These are phyloP conservation scores for Crithidia expoeki DNA, from an alignment of 208 protist species.

Conservation along the genomic window DNA sequence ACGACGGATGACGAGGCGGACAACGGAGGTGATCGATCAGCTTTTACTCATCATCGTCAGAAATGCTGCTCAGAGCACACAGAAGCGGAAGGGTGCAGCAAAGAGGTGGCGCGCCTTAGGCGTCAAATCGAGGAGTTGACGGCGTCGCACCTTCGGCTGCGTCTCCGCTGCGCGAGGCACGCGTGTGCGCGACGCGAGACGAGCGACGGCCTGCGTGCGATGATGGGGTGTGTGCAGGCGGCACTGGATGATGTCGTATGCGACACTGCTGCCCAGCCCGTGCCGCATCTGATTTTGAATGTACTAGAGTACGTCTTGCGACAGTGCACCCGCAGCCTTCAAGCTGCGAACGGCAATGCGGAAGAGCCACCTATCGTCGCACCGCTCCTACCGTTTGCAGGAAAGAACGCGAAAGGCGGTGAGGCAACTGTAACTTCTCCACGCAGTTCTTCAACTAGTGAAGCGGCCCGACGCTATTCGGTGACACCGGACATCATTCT, in stretches of 20 bases:
- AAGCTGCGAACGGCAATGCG: not conserved
- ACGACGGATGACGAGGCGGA: not conserved
- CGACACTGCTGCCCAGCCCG: not conserved
- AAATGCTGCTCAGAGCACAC: no score
- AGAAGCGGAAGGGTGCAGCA: no score
- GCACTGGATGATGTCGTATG: not conserved
- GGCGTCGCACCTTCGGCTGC: conserved; percentile 10
- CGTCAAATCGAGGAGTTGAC: conserved; percentile 20
- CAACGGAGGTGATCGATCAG: no score
- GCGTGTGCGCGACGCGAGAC: not conserved
- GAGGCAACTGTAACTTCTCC: not conserved
- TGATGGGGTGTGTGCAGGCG: conserved; percentile 14
- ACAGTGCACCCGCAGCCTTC: conserved; percentile 13
- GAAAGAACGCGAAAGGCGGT: not conserved
- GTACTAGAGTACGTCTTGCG: conserved; percentile 16
- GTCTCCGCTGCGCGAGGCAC: conserved; percentile 18
- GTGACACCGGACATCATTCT: conserved; percentile 1
- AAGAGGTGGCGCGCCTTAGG: conserved; percentile 36
- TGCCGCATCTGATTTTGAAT: not conserved
- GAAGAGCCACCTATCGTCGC: not conserved
- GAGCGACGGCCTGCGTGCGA: conserved; percentile 1
- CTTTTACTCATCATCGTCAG: no score
- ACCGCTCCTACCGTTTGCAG: not conserved
- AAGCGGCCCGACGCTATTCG: not conserved
- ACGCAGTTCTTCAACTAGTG: not conserved